phyloP scores from a whole-genome alignment of 176 grass and related monocot species.

The Triticum turgidum region DNA sequence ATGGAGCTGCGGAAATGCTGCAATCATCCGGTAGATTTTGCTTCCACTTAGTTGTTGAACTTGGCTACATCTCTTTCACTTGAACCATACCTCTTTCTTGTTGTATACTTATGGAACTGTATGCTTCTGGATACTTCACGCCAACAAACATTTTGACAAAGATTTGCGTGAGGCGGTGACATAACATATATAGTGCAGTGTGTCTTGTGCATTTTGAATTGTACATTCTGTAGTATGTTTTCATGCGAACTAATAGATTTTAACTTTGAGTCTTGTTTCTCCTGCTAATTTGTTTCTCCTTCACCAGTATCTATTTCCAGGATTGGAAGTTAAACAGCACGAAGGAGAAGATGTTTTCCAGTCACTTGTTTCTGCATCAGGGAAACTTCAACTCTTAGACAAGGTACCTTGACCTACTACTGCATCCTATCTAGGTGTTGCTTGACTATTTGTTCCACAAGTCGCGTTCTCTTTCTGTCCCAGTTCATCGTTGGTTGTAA shows the following conservation, averaged over 20 bases:
- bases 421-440: not conserved
- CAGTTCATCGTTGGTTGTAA: not conserved
- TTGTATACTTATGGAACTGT: not conserved
- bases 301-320: constrained; percentile 58
- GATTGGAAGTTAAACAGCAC: constrained; percentile 33
- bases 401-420: constrained; percentile 35
- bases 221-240: too few relatives aligned
- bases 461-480: not conserved
- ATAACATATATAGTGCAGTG: not conserved
- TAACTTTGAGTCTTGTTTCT: not conserved
- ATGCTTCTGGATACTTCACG: not conserved
- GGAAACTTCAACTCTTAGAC: constrained; percentile 66
- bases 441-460: not conserved
- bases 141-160: not conserved
- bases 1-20: constrained; percentile 62
- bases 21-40: constrained; percentile 58
- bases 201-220: not conserved
- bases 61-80: constrained; percentile 6
- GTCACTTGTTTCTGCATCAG: constrained; percentile 62
- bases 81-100: not conserved
- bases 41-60: constrained; percentile 7
- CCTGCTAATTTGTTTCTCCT: not conserved
- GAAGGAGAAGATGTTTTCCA: constrained; percentile 35
- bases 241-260: not conserved
- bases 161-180: not conserved